Evolutionary conservation across 2,329 filamentous ascomycete species (phyloP), one percentile per base, ranked within the genome.

Genomic region (Ceratocystis diversiconidia): DNA sequence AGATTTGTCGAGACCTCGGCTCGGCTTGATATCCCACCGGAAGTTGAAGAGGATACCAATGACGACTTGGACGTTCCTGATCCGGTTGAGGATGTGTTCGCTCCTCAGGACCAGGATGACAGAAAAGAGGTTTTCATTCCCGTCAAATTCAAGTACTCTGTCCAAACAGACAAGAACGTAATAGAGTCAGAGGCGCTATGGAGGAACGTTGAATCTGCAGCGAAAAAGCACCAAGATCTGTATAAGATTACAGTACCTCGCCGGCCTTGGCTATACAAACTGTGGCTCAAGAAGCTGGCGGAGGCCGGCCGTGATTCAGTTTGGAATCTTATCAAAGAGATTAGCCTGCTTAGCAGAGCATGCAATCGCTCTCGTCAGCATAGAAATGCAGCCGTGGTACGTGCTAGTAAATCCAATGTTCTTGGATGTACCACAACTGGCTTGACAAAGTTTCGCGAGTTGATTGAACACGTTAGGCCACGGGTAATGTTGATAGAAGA

Each of bases 401-500:
- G 70, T 2, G 66, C 44, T 22, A 25, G 17, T 12, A 28, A 46
- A 12, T 12, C n/a, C 32, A 30, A 69, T 25, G 78, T 89, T 28
- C 75, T 92, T 2, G 81, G 82, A 43, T 82, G 82, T 62, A 95
- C 90, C 0, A 91, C 88, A 0, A 95, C 90, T 0, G 89, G 90
- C 0, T 72, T 95, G 7, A 86, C 85, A 73, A 95, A 95, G 70
- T 92, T 94, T 68, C 84, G 89, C 2, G 82, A 81, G 0, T 77
- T 92, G 1, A 77, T 95, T 25, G 79, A 85, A 0, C 82, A 82
- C 1, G 72, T 92, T 3, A 78, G 81, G 32, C 88, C 90, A 0
- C 82, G 79, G 28, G 78, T 89, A 2, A 79, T 92, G 15, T 75
- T 95, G 46, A 85, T 95, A 61, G 88, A 94, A 76, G 87, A 94